phyloP scores from a whole-genome alignment of 2,329 filamentous ascomycete species.

The Cercospora sp. region DNA sequence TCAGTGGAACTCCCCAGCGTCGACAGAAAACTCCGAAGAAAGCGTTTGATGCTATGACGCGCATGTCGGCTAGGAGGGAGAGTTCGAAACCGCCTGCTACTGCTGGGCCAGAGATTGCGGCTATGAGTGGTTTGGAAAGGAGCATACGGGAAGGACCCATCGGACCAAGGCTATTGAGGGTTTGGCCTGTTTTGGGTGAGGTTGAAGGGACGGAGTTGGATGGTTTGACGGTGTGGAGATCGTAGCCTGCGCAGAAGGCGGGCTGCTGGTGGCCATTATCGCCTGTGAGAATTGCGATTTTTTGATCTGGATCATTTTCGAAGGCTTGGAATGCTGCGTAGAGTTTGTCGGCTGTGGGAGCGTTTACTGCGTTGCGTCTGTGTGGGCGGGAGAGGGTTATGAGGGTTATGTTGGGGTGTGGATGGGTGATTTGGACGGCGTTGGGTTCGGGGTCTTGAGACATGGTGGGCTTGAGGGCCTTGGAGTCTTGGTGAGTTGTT shows the following conservation, averaged over 20 bases:
- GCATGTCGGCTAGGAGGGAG: constrained; percentile 55
- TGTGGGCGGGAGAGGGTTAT: constrained; percentile 56
- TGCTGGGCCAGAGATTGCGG: constrained; percentile 54
- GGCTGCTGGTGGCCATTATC: constrained; percentile 38
- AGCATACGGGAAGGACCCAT: constrained; percentile 56
- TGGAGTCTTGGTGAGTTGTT: background rate
- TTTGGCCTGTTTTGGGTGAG: background rate
- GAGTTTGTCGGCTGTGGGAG: constrained; percentile 50
- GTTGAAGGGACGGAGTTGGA: background rate
- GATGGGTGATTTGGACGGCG: constrained; percentile 28
- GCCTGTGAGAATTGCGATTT: constrained; percentile 49
- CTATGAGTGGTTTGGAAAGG: constrained; percentile 55
- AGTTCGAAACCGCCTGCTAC: constrained; percentile 58
- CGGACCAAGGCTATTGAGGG: constrained; percentile 45
- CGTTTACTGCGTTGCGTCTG: constrained; percentile 56
- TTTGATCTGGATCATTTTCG: constrained; percentile 53
- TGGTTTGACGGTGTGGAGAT: constrained; percentile 49
- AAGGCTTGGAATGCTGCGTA: constrained; percentile 52
- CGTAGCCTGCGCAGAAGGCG: constrained; percentile 57
- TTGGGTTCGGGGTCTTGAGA: constrained; percentile 8
- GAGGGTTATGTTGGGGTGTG: constrained; percentile 51
- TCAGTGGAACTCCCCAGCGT: constrained; percentile 52
- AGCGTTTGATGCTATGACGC: constrained; percentile 55
- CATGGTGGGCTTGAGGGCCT: background rate
- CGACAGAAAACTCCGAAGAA: constrained; percentile 59